Base-by-base conservation (phyloP, 345 rosid genomes). In the Dimocarpus longan region DNA sequence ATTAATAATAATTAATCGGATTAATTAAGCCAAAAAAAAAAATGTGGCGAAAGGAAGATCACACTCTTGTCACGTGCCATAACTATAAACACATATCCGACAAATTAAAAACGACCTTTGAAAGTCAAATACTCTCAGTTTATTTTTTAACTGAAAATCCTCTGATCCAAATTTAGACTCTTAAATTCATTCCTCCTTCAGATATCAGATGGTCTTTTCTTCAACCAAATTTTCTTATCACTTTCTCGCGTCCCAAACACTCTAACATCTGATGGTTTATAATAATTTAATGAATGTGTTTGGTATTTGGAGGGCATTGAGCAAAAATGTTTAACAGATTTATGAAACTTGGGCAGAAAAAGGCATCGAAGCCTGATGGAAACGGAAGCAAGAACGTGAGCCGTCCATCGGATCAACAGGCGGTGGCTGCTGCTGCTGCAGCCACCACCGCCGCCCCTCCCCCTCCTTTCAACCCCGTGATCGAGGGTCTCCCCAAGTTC, bases 271-370 rank as follows among this genome's bases (percentile, higher is more conserved):
- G 9, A 32, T 32, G 37, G 37, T 32, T 32, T 32, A 32, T 32
- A 32, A 32, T 32, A 32, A 32, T 32, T 32, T 32, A 32, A 32
- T 32, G 37, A 32, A 32, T 3, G 37, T 32, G 37, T 32, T 2
- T 32, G 37, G 37, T 32, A 32, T 32, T 77, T 73, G 60, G 70
- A 60, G 73, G 70, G 79, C 44, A 78, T 37, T 39, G 37, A 8
- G 18, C 10, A 9, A 76, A 67, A 67, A 89, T 89, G 92, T 81
- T 89, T 44, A 86, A 85, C 87, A 88, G 85, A 79, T 83, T 89
- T 78, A 88, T 89, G 46, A 89, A 88, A 74, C 86, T 85, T 10
- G 89, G 89, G 78, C 84, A 85, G 40, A 76, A 60, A 50, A 89
- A 88, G 87, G 80, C 89, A 81, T 83, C 87, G 9, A 89, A 89